These are phyloP conservation scores for Backusella tarrabulga DNA, from an alignment of 192 early-diverging fungal species.

Conservation along the genomic window DNA sequence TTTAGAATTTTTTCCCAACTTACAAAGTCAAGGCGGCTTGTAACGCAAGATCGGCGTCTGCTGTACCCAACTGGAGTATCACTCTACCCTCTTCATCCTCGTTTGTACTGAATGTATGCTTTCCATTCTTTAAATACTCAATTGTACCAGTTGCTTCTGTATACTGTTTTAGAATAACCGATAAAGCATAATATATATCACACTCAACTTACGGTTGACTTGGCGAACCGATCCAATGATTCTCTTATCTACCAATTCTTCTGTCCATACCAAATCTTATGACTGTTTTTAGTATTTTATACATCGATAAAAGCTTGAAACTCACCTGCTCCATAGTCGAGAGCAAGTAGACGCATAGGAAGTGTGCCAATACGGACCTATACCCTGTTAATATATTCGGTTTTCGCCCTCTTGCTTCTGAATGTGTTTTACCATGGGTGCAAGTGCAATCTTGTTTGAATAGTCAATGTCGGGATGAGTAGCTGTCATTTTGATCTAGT, in stretches of 20 bases:
- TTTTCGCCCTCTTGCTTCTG: not conserved
- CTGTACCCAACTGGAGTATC: slow-evolving; percentile 93
- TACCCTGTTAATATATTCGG: not conserved
- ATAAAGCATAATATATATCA: not conserved
- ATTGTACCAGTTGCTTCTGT: slow-evolving; percentile 68
- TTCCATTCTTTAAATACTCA: slow-evolving; percentile 66
- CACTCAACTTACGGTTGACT: slow-evolving; percentile 60
- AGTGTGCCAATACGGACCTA: slow-evolving; percentile 83
- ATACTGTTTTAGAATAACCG: not conserved
- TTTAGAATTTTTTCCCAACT: slow-evolving; percentile 8
- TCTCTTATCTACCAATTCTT: slow-evolving; percentile 87
- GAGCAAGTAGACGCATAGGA: slow-evolving; percentile 82
- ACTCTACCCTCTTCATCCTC: slow-evolving; percentile 71
- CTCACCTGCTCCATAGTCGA: slow-evolving; percentile 84
- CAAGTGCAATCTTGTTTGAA: slow-evolving; percentile 72
- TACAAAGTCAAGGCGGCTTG: slow-evolving; percentile 83
- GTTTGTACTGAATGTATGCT: slow-evolving; percentile 71
- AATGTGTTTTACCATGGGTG: slow-evolving; percentile 81
- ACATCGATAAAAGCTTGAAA: not conserved
- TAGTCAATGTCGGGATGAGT: slow-evolving; percentile 35
- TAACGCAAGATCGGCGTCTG: slow-evolving; percentile 81
- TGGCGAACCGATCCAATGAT: slow-evolving; percentile 72
- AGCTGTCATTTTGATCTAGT: not conserved
- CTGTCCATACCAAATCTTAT: slow-evolving; percentile 83
- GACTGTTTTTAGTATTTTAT: no score